These are phyloP conservation scores for Trametes gibbosa DNA, from an alignment of 768 basidiomycete genomes.

Conservation along the genomic window DNA sequence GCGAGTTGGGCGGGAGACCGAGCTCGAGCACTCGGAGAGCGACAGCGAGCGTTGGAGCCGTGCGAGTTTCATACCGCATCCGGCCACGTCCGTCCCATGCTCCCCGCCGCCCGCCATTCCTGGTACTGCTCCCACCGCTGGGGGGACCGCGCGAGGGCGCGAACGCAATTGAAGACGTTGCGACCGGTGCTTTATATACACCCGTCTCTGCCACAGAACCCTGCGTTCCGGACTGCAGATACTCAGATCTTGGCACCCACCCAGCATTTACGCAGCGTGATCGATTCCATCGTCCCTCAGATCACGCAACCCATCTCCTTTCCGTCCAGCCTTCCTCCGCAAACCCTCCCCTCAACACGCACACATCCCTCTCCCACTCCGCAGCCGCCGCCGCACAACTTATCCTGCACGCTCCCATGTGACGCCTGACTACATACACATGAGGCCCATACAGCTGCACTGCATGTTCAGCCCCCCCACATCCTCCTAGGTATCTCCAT, in stretches of 20 bases:
- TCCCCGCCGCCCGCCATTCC: neutral
- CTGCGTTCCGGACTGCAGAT: slow-evolving; percentile 14
- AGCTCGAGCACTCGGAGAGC: neutral
- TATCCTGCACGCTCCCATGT: neutral
- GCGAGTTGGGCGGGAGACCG: neutral
- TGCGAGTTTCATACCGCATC: slow-evolving; percentile 15
- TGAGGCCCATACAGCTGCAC: neutral
- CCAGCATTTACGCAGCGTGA: slow-evolving; percentile 24
- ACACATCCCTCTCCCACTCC: neutral
- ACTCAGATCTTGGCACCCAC: slow-evolving; percentile 20
- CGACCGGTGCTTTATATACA: slow-evolving; percentile 12
- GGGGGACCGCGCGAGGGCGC: neutral
- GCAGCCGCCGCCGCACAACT: too few relatives aligned
- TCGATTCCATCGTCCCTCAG: slow-evolving; percentile 23
- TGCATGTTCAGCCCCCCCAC: neutral
- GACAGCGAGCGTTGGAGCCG: slow-evolving; percentile 13
- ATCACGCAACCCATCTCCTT: slow-evolving; percentile 22
- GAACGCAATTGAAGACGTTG: neutral
- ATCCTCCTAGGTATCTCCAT: neutral
- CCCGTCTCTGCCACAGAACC: slow-evolving; percentile 10
- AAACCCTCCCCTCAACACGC: neutral
- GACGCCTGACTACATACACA: neutral
- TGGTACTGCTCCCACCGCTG: neutral
- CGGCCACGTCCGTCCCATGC: slow-evolving; percentile 1
- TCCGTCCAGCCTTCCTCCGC: slow-evolving; percentile 9